Base-by-base conservation (phyloP, 768 basidiomycete genomes). In the Mycena leptocephala region DNA sequence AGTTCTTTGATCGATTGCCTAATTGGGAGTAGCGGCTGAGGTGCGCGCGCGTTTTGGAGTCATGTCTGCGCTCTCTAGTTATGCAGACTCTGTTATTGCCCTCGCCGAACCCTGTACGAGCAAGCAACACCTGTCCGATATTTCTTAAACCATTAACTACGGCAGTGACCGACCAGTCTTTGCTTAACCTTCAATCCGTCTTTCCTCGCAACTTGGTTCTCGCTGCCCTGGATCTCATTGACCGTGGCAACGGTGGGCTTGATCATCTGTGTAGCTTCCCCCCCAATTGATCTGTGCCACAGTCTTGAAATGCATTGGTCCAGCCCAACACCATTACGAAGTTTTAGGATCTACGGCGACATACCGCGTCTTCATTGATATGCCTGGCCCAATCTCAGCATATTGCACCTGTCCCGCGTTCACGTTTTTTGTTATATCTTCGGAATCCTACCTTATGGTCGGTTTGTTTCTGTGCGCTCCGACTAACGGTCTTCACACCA, bases 331-430 rank as follows among this genome's bases (percentile, higher is more conserved):
- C 69, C 88, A 93, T 80, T 95, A 92, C 80, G 88, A 95, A 82
- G 93, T 96, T 22, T 81, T 93, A 6, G 93, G 95, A 18, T 91
- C 93, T 4, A 92, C 89, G 10, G 89, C 89, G 35, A 92, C 88
- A 8, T 94, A 95, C 81, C 85, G 86, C 35, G 92, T 96, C 43
- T 85, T 88, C 55, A 85, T 93, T 26, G 86, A 87, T 75, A 84
- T 89, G 61, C 75, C 82, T n/a, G 76, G 81, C 14, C 80, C 83
- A 26, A 83, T 86, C 5, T 86, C 90, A 14, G 89, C 89, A 75
- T 95, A 92, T 76, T 96, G 95, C 82, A 90, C 93, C 18, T 96
- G 95, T 79, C 93, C 94, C 3, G 91, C 95, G 0, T 96, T 95
- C 80, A 83, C 90, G 5, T 92, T 90, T 72, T 88, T 90, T 8